Evolutionary conservation across 2,329 filamentous ascomycete species (phyloP), one percentile per base, ranked within the genome.

Genomic region (Colletotrichum nymphaeae): DNA sequence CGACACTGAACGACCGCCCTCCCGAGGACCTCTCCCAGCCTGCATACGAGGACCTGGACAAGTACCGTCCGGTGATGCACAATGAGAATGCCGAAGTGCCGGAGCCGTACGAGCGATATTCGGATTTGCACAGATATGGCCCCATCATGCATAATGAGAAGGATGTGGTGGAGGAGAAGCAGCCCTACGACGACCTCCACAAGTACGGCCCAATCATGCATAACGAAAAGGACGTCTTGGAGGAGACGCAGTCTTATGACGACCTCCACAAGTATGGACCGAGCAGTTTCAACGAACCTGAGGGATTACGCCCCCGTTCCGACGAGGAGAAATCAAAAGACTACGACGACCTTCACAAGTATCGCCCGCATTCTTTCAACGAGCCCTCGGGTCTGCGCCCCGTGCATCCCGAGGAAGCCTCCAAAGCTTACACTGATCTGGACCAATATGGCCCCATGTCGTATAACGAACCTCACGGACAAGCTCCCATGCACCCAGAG

Each of bases 361-460:
- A 84, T 63, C 79, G 78, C 30, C 76, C 81, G 11, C 75, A 79
- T 6, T 66, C 67, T 5, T 83, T 79, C 78, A 83, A 83, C 37
- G 82, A 84, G 65, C 82, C 82, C 5, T 74, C 81, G 46, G 82
- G 82, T 4, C 69, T 79, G 24, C 77, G 68, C 8, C 76, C 75
- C 22, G 70, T 75, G n/a, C 79, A 80, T 16, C 55, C 78, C 1
- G 82, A 84, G 65, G 82, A 85, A 73, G 73, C 77, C 53, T 81
- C 81, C 9, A 84, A 83, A 66, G 58, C 77, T 4, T 84, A 86
- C 59, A 77, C 81, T 4, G 86, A 87, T 73, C 76, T 87, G 58
- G 77, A 80, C 65, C 79, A 83, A 68, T 88, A 88, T 75, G 46
- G 75, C 8, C 72, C 73, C 0, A 57, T 76, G 26, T 62, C 64